Evolutionary conservation across 495 filamentous ascomycete genomes (phyloP).

Genomic region (Penicillium bovifimosum): DNA sequence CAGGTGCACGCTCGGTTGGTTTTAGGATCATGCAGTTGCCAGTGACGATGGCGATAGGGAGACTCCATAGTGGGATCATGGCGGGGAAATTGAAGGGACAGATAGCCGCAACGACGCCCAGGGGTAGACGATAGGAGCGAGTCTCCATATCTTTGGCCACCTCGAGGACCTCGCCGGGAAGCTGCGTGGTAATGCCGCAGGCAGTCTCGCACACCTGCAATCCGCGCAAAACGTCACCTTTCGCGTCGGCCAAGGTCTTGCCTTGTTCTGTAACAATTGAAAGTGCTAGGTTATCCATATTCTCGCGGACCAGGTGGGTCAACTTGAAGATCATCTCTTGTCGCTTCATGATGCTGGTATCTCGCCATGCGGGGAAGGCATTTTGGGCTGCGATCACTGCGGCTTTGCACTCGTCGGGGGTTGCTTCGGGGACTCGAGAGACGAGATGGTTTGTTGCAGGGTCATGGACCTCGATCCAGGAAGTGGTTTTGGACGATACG

Average conservation of each 20-base stretch:
- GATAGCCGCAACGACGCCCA: conserved; percentile 92
- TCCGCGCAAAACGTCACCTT: conserved; percentile 88
- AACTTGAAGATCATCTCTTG: conserved; percentile 99
- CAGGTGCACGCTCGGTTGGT: conserved; percentile 94
- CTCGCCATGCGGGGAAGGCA: conserved; percentile 83
- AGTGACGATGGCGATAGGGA: conserved; percentile 91
- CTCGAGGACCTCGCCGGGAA: conserved; percentile 91
- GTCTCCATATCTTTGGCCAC: conserved; percentile 99
- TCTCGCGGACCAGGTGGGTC: conserved; percentile 76
- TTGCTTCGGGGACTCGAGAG: conserved; percentile 91
- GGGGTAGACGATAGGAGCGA: conserved; percentile 80
- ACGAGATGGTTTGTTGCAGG: conserved; percentile 97
- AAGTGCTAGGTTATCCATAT: conserved; percentile 92
- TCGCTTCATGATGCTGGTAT: conserved; percentile 75
- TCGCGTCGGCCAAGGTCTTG: conserved; percentile 94
- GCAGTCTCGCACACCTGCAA: conserved; percentile 96
- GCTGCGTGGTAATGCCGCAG: conserved; percentile 87
- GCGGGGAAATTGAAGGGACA: conserved; percentile 99
- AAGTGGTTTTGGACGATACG: conserved; percentile 63
- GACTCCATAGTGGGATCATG: conserved; percentile 98
- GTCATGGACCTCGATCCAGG: conserved; percentile 90
- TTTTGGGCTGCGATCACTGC: conserved; percentile 82
- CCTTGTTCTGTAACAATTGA: conserved; percentile 97
- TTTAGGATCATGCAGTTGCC: conserved; percentile 93
- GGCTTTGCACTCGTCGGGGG: conserved; percentile 78